These are phyloP conservation scores for Chaetomiaceae sp. DNA, from an alignment of 2,329 filamentous ascomycete genomes.

Conservation along the genomic window DNA sequence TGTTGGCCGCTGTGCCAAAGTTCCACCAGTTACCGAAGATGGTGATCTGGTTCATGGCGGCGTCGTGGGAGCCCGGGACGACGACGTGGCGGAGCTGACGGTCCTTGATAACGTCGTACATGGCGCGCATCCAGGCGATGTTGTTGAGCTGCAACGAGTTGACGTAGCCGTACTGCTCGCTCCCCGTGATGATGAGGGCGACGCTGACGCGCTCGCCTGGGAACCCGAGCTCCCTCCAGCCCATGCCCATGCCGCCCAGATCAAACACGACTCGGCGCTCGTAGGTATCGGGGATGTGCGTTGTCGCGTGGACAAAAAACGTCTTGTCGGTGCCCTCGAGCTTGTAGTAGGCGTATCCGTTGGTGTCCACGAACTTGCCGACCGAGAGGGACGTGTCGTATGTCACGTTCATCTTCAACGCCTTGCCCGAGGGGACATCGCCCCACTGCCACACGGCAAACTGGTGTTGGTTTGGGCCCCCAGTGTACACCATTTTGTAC, in stretches of 20 bases:
- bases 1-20: slow-evolving; percentile 33
- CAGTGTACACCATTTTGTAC: slow-evolving; percentile 1
- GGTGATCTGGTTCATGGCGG: slow-evolving; percentile 34
- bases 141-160: slow-evolving; percentile 6
- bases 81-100: slow-evolving; percentile 38
- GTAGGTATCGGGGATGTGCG: not conserved
- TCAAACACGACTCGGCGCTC: slow-evolving; percentile 10
- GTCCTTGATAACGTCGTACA: slow-evolving; percentile 20
- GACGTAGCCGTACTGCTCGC: slow-evolving; percentile 20
- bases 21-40: slow-evolving; percentile 9
- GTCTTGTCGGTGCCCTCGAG: slow-evolving; percentile 14
- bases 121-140: slow-evolving; percentile 19
- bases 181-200: slow-evolving; percentile 21
- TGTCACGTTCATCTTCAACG: not conserved
- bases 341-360: slow-evolving; percentile 12
- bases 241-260: slow-evolving; percentile 13
- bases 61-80: slow-evolving; percentile 42
- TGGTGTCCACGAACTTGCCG: slow-evolving; percentile 8
- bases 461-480: not conserved
- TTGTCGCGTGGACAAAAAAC: slow-evolving; percentile 16
- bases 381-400: not conserved
- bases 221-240: slow-evolving; percentile 2
- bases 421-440: slow-evolving; percentile 3
- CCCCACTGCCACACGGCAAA: not conserved
- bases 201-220: not conserved